A percentile compares a stretch with the other conserved stretches of the same genome.
Evolutionary conservation across 129 eudicot species (phyloP).

Genomic region (Helianthus tuberosus): DNA sequence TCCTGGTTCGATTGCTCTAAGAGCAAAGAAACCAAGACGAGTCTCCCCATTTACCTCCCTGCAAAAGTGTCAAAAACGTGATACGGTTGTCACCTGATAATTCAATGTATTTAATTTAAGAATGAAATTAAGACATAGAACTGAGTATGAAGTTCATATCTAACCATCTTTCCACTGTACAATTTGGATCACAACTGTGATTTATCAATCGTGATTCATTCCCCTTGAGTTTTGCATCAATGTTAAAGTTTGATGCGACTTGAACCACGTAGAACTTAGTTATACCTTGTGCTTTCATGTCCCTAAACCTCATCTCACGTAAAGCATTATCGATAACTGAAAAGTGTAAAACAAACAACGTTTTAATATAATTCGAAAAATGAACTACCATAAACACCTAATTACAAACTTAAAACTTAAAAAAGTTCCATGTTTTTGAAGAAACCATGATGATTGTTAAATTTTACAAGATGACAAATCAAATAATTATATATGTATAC

Average conservation of each 20-base stretch:
- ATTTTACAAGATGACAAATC: neutral
- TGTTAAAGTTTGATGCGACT: slow-evolving; percentile 63
- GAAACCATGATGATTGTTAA: no score
- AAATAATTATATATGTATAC: slow-evolving; percentile 30
- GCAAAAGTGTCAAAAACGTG: neutral
- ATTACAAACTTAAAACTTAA: neutral
- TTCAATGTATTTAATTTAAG: neutral
- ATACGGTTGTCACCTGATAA: no score
- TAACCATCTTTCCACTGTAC: slow-evolving; percentile 79
- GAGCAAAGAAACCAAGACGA: slow-evolving; percentile 81
- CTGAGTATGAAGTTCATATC: slow-evolving; percentile 13
- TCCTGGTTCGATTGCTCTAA: slow-evolving; percentile 59
- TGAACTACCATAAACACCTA: neutral
- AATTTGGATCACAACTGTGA: slow-evolving; percentile 88
- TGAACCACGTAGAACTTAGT: slow-evolving; percentile 14
- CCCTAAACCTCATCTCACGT: slow-evolving; percentile 73
- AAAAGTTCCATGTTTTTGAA: neutral
- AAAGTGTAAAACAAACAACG: neutral
- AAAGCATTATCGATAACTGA: slow-evolving; percentile 67
- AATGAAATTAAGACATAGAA: neutral
- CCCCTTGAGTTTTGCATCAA: slow-evolving; percentile 84
- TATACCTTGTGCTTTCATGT: slow-evolving; percentile 45
- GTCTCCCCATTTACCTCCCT: slow-evolving; percentile 82
- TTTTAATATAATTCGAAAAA: neutral
- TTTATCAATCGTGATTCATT: slow-evolving; percentile 76